Evolutionary conservation across 257 asterid species (phyloP).

Genomic region (Scutellaria baicalensis): DNA sequence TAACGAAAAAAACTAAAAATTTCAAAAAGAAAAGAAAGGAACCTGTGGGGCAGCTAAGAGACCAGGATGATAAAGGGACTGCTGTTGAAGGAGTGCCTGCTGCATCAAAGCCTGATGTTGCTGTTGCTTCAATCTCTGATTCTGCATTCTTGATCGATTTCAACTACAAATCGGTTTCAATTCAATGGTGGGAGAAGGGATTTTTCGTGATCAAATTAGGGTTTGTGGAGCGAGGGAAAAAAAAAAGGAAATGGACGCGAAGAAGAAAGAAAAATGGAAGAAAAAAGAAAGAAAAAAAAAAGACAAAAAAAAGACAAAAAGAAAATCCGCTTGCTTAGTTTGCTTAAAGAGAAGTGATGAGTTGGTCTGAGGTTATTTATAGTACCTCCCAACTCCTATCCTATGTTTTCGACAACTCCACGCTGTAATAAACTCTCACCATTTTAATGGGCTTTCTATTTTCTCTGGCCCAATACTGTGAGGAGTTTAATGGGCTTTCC

Average conservation of each 20-base stretch:
- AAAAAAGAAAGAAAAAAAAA: background rate
- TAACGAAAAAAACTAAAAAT: background rate
- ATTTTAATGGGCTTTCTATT: background rate
- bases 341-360: background rate
- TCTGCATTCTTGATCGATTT: constrained; percentile 48
- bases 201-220: constrained; percentile 22
- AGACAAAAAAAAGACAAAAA: constrained; percentile 5
- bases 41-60: constrained; percentile 96
- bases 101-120: constrained; percentile 93
- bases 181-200: constrained; percentile 14
- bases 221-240: constrained; percentile 34
- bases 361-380: constrained; percentile 18
- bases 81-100: constrained; percentile 93
- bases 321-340: background rate
- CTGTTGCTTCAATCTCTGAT: constrained; percentile 79
- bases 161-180: constrained; percentile 12
- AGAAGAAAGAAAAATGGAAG: background rate
- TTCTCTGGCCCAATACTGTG: background rate
- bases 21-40: background rate
- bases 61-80: constrained; percentile 83
- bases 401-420: constrained; percentile 10
- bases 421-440: constrained; percentile 7
- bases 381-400: background rate
- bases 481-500: background rate
- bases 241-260: constrained; percentile 19